Evolutionary conservation across 768 basidiomycete species (phyloP).

Genomic region (Boletus tomentosulus): DNA sequence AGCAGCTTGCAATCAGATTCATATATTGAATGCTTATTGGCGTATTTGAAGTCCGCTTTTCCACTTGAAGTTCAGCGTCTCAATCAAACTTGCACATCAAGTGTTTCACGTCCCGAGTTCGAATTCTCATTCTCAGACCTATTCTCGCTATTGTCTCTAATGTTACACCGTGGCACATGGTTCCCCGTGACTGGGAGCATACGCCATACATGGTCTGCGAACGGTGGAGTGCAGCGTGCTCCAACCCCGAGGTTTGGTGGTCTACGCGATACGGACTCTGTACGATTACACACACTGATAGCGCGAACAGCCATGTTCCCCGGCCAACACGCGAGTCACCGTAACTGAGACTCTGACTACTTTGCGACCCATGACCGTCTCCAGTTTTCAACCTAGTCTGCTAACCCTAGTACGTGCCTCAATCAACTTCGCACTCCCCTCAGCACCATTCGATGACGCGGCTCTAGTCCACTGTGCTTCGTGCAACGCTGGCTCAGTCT

Average conservation of each 20-base stretch:
- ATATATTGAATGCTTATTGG: too few species aligned
- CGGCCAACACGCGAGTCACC: not conserved
- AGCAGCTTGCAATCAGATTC: too few species aligned
- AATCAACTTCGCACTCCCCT: conserved; percentile 25
- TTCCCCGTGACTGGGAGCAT: too few species aligned
- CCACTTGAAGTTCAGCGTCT: too few species aligned
- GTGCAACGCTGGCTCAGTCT: conserved; percentile 8
- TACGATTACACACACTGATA: too few species aligned
- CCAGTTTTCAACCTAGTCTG: conserved; percentile 1
- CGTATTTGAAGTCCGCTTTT: too few species aligned
- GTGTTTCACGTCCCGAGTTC: too few species aligned
- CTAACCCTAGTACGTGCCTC: conserved; percentile 19
- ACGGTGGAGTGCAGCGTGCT: not conserved
- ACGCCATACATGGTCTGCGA: not conserved
- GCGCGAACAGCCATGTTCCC: not conserved
- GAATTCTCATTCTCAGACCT: not conserved
- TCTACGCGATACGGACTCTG: too few species aligned
- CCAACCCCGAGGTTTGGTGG: not conserved
- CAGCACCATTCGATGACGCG: conserved; percentile 19
- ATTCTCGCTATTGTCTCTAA: too few species aligned
- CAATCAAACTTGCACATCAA: too few species aligned
- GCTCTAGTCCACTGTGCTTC: conserved; percentile 14
- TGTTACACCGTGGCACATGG: too few species aligned
- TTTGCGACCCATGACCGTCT: conserved; percentile 5
- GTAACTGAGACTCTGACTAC: not conserved